Evolutionary conservation across 805 yeast species (phyloP), one percentile per base, ranked within the genome.

Genomic region (Ogataea thermomethanolica): DNA sequence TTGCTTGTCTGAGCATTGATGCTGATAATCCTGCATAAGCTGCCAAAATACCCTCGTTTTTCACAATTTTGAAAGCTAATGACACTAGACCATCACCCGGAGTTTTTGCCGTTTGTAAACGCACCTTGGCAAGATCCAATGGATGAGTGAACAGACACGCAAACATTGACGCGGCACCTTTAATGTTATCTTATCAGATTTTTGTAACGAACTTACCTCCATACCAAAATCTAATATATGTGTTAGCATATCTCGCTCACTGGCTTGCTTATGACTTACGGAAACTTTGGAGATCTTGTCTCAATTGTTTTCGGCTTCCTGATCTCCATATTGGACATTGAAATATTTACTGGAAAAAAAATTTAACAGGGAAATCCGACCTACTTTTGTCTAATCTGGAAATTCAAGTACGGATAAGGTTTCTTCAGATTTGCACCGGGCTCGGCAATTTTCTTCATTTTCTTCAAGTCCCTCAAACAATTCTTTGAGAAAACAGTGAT

Each of bases 11-110:
- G 41, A 87, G 66, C 29, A 88, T 61, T 2, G 93, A 82, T 1
- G 96, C 96, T 41, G 85, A 76, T 29, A 87, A 69, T 1, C 96
- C 96, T 1, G 86, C 77, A 56, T 88, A 87, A n/a, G 84, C 71
- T 25, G 83, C 84, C 31, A 73, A 54, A n/a, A 69, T 50, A 8
- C 87, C 95, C 59, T 86, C 93, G 39, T 69, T 61, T n/a, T 64
- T 69, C 21, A 79, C 62, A 13, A 85, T 82, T 37, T 70, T 71
- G 27, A 61, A 59, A n/a, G 84, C 71, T 76, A 87, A 83, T 6
- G 75, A 65, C 7, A 76, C 56, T 48, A 87, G 67, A 0, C 79
- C 69, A 40, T 78, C 83, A 29, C 87, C 87, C 3, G 85, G 83
- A 9, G 62, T 66, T 0, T 73, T 57, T 3, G 95, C 89, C 0